Evolutionary conservation across 2,329 filamentous ascomycete genomes (phyloP), one percentile per base, ranked within the genome.

Genomic region (Colletotrichum eleusines): DNA sequence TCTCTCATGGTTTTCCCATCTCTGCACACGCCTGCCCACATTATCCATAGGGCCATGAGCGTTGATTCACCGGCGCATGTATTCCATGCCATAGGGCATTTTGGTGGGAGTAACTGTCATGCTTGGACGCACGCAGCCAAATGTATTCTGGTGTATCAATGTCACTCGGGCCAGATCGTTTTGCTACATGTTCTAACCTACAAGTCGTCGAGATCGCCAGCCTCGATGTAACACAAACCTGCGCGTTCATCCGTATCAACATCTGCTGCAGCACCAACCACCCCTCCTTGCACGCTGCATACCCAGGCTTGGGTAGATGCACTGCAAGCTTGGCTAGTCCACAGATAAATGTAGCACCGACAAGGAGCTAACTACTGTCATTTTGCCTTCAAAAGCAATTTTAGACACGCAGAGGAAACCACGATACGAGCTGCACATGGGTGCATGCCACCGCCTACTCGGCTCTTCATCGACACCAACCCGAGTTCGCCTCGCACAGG

Each of bases 401-500:
- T 5, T 28, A 48, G n/a, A 44, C 33, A 67, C 58, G 50, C 48
- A 66, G 66, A 54, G 51, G 54, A 50, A 51, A 23, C 54, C n/a
- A 61, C 12, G 23, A 40, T 35, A 69, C 55, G 35, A 65, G 44
- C 23, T 53, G 48, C 38, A 48, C 51, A 26, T 57, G 23, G 26
- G 33, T 40, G 23, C 26, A 23, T 26, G 23, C 62, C 48, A 54
- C 66, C 46, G n/a, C n/a, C n/a, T n/a, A 60, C 62, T 51, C 42
- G 54, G 53, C 23, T 16, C 38, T 42, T 51, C 48, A 31, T 53
- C 33, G 46, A 53, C 60, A 33, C 28, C 31, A 54, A 53, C 26
- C 44, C 28, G 31, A 58, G 58, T 35, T 54, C 28, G 67, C 51
- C 64, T 68, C 58, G 58, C 44, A 20, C n/a, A 26, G n/a, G 58